Base-by-base conservation (phyloP, 306 rosid genomes). In the Chamaecrista fasciculata region DNA sequence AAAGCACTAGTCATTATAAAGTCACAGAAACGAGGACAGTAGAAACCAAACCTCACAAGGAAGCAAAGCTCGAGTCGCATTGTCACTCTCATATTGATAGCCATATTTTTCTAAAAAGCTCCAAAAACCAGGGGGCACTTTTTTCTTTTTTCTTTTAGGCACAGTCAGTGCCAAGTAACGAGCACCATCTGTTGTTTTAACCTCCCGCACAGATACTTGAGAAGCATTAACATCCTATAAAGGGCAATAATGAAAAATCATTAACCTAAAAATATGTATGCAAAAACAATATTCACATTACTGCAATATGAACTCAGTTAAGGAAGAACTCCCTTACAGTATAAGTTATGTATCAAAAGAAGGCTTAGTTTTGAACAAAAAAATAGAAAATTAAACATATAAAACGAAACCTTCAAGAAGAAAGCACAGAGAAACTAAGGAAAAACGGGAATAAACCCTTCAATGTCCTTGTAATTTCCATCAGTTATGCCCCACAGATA, bases 1-100 rank as follows among this genome's bases (percentile, higher is more conserved):
- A 52, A 43, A 62, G 21, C n/a, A 39, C 26, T 16, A 23, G 18
- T 20, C 14, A 51, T 44, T 65, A 10, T n/a, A 68, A 50, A 49
- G 21, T 23, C 75, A 50, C 3, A 21, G 37, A 46, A 76, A 67
- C 12, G 76, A 70, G 34, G 60, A 77, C n/a, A 75, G 61, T 26
- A 56, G 81, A 76, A 83, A 65, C 36, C 78, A 67, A 66, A 94
- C 99, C 97, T 94, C 97, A 64, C 76, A 85, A 76, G 99, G 95
- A 79, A 94, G 99, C 83, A 94, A 76, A 55, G 91, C 73, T 65
- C 99, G 96, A 62, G 65, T 83, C n/a, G n/a, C n/a, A 48, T 70
- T 64, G 37, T 86, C 86, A 49, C 70, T 83, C 49, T 84, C 93
- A 75, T 91, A 88, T 36, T 69, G 87, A 75, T 80, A 94, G 26